Conservation (phyloP, 139 green algal genomes). For the Closterium sp. region DNA sequence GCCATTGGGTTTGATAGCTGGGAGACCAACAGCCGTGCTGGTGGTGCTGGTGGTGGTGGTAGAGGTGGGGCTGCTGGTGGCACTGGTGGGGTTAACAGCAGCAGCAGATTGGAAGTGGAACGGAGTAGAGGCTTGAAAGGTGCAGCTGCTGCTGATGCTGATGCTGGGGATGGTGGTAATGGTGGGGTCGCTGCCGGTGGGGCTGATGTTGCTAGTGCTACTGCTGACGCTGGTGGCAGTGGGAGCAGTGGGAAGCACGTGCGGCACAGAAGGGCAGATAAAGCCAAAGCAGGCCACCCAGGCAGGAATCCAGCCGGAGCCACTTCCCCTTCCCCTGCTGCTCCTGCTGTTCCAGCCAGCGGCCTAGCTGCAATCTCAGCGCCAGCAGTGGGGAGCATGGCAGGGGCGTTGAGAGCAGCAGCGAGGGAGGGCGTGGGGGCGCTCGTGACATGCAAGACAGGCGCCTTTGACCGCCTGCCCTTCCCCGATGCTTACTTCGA, state of each 20-base stretch:
- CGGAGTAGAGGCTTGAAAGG: background rate
- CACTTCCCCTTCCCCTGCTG: no score
- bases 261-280: background rate
- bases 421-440: conserved; percentile 14
- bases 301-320: background rate
- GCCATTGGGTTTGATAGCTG: conserved; percentile 17
- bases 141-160: background rate
- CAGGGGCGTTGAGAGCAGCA: background rate
- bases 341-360: background rate
- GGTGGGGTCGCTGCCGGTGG: background rate
- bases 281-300: background rate
- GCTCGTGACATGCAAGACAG: conserved; percentile 25
- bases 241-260: background rate
- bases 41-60: background rate
- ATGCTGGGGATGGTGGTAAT: background rate
- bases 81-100: background rate
- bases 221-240: no score
- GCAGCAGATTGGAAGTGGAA: background rate
- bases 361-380: background rate
- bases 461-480: conserved; percentile 4
- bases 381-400: background rate
- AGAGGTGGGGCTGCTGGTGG: background rate
- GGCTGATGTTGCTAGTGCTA: no score
- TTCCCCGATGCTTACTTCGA: conserved; percentile 35
- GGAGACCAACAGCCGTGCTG: background rate